Evolutionary conservation across 2,329 filamentous ascomycete genomes (phyloP).

Genomic region (Scedosporium apiospermum): DNA sequence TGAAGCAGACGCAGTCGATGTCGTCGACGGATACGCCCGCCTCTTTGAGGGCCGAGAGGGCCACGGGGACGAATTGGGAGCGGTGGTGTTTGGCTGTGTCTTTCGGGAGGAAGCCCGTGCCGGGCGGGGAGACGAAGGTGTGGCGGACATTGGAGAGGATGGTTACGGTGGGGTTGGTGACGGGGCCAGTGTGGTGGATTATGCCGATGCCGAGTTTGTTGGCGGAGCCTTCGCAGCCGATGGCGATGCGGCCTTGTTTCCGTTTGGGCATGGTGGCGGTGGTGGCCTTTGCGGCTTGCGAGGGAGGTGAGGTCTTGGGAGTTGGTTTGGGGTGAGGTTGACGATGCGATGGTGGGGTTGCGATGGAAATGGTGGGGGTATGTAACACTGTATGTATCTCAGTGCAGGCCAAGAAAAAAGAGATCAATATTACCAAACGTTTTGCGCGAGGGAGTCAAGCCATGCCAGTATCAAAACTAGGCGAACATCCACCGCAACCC

Average conservation of each 20-base stretch:
- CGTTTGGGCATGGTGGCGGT: constrained; percentile 15
- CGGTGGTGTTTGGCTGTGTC: constrained; percentile 93
- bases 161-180: constrained; percentile 37
- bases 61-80: constrained; percentile 70
- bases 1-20: constrained; percentile 91
- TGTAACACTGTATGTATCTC: too few relatives aligned
- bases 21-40: constrained; percentile 54
- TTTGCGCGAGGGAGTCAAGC: too few relatives aligned
- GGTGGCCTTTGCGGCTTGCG: not conserved
- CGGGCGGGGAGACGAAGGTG: constrained; percentile 85
- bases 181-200: constrained; percentile 61
- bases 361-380: too few relatives aligned
- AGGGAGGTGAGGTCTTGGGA: not conserved
- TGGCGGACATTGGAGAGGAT: constrained; percentile 92
- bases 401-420: too few relatives aligned
- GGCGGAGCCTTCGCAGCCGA: constrained; percentile 77
- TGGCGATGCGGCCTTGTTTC: constrained; percentile 37
- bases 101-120: constrained; percentile 90
- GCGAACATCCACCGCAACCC: too few relatives aligned
- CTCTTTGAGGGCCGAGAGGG: constrained; percentile 66
- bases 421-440: too few relatives aligned
- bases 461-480: too few relatives aligned
- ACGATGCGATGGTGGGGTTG: not conserved
- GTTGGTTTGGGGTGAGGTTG: not conserved
- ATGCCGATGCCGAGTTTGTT: constrained; percentile 96